phyloP scores from a whole-genome alignment of 1,284 basidiomycete species.

The Trametes hirsuta region DNA sequence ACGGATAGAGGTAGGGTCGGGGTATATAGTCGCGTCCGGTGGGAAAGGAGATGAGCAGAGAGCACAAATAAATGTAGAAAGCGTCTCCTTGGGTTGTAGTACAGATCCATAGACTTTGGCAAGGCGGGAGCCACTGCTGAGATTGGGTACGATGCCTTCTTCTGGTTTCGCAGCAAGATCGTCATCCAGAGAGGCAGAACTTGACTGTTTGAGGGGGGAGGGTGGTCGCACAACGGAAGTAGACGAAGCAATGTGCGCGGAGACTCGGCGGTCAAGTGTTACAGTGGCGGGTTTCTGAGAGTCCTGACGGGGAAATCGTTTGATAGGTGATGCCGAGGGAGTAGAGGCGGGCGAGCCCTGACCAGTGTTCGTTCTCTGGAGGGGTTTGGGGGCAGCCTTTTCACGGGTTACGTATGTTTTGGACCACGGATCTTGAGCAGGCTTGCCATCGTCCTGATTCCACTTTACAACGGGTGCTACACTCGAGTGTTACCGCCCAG shows the following conservation, averaged over 20 bases:
- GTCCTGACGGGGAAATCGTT: constrained; percentile 55
- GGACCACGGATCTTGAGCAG: constrained; percentile 69
- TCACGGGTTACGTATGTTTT: constrained; percentile 69
- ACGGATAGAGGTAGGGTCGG: constrained; percentile 55
- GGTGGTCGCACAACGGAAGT: constrained; percentile 50
- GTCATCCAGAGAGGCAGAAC: constrained; percentile 45
- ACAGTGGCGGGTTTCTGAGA: constrained; percentile 32
- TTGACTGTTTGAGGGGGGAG: constrained; percentile 57
- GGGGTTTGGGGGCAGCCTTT: constrained; percentile 40
- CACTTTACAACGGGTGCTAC: constrained; percentile 71
- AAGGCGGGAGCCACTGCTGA: constrained; percentile 61
- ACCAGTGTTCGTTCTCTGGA: constrained; percentile 15
- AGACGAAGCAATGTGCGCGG: constrained; percentile 57
- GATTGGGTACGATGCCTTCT: constrained; percentile 61
- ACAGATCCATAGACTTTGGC: constrained; percentile 84
- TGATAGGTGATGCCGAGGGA: constrained; percentile 29
- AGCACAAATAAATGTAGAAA: constrained; percentile 66
- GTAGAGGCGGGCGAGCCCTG: constrained; percentile 15
- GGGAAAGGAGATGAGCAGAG: constrained; percentile 67
- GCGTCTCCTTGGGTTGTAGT: constrained; percentile 74
- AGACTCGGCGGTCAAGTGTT: constrained; percentile 50
- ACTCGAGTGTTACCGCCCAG: constrained; percentile 8
- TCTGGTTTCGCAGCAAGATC: constrained; percentile 41
- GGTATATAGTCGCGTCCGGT: constrained; percentile 82
- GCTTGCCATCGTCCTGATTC: constrained; percentile 50